Base-by-base conservation (phyloP, 169 alveolate genomes). In the Plasmodium fragile region DNA sequence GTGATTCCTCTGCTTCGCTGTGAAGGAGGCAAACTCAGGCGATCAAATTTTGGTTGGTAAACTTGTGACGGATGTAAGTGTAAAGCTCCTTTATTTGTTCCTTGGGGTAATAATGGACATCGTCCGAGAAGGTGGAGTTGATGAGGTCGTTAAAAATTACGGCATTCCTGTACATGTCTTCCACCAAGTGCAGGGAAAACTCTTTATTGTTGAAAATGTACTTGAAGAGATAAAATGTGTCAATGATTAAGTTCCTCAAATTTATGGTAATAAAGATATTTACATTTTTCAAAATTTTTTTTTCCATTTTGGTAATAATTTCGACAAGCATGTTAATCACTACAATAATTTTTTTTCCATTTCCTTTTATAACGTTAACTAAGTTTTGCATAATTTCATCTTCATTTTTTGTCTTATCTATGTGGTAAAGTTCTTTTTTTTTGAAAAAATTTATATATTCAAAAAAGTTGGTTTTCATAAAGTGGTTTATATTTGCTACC, bases 341-440 rank as follows among this genome's bases (percentile, higher is more conserved):
- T 28, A 55, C 39, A 30, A 55, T 11, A 39, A 78, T 59, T 77
- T 87, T 78, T 65, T 79, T 87, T 8, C 93, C 93, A 78, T 87
- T 87, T 6, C 30, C 52, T 79, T 87, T 87, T 32, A 87, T 79
- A 22, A 87, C 89, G 34, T 87, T 87, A 18, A 65, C 81, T 77
- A 87, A 16, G 41, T 87, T 87, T 8, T 87, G 90, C 89, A 87
- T 87, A 53, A 87, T 87, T 75, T 87, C 89, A 77, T 87, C 82
- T 78, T 87, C 93, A 78, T 87, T 87, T 55, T 87, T 78, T 25
- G 87, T 28, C 80, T 87, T 75, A 10, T 87, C 90, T 1, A 87
- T 87, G 43, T 87, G 69, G 59, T 87, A 87, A 30, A 87, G 71
- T 87, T 87, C 93, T 71, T 87, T 87, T 87, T 87, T 87, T 77